Percentiles rank a stretch among this genome's conserved stretches.
These are phyloP conservation scores for Jackrogersella minutella DNA, from an alignment of 495 filamentous ascomycete genomes.

Conservation along the genomic window DNA sequence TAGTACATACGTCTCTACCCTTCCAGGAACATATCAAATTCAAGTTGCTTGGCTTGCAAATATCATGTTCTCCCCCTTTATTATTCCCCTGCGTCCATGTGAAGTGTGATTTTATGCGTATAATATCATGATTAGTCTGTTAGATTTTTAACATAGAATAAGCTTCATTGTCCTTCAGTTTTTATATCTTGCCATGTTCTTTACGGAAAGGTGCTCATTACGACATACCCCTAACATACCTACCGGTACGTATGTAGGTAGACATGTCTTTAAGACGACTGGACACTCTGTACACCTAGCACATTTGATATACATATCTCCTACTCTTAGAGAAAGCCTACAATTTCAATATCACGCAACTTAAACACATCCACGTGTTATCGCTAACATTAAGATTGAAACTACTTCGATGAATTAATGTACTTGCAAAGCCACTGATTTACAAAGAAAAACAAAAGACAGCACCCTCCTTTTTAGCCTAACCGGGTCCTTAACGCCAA, in stretches of 20 bases:
- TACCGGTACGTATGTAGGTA: not conserved
- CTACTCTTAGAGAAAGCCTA: not conserved
- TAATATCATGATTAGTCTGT: too few relatives aligned
- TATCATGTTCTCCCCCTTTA: too few relatives aligned
- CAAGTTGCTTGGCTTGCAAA: too few relatives aligned
- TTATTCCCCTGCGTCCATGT: too few relatives aligned
- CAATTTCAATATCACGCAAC: not conserved
- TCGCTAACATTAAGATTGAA: not conserved
- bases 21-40: too few relatives aligned
- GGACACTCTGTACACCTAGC: not conserved
- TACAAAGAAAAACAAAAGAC: not conserved
- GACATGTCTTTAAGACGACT: not conserved
- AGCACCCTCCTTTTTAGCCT: not conserved
- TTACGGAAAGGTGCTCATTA: too few relatives aligned
- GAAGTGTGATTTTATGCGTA: too few relatives aligned
- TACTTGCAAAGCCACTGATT: conserved; percentile 1
- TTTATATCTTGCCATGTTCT: too few relatives aligned
- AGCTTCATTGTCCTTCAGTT: too few relatives aligned
- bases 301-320: not conserved
- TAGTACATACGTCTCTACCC: too few relatives aligned
- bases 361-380: not conserved
- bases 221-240: not conserved
- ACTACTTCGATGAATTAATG: not conserved
- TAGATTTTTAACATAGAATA: too few relatives aligned
- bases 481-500: not conserved